Evolutionary conservation across 768 basidiomycete genomes (phyloP).

Genomic region (Amyloporia xantha): DNA sequence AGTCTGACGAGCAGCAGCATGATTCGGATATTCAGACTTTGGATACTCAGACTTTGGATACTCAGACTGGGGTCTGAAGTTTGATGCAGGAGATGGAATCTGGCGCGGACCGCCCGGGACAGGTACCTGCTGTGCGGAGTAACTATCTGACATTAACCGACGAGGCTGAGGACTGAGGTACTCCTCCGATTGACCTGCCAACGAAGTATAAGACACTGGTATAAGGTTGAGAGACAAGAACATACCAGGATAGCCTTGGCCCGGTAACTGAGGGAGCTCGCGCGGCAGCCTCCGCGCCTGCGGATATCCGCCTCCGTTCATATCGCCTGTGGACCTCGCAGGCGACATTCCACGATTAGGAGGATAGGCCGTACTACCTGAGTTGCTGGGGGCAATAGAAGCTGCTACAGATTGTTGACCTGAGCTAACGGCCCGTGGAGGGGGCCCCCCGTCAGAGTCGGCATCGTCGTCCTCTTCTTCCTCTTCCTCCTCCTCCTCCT

Average conservation of each 20-base stretch:
- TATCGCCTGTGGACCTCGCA: constrained; percentile 13
- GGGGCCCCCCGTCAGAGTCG: constrained; percentile 51
- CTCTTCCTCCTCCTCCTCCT: constrained; percentile 75
- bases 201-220: background rate
- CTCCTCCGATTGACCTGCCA: constrained; percentile 24
- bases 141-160: constrained; percentile 49
- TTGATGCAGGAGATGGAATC: constrained; percentile 17
- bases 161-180: constrained; percentile 34
- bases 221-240: constrained; percentile 3
- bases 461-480: constrained; percentile 59
- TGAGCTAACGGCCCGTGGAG: constrained; percentile 8
- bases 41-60: too few relatives aligned
- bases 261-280: constrained; percentile 60
- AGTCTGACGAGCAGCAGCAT: constrained; percentile 43
- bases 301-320: constrained; percentile 11
- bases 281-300: constrained; percentile 41
- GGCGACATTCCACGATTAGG: constrained; percentile 9
- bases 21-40: background rate
- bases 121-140: constrained; percentile 43
- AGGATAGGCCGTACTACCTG: background rate
- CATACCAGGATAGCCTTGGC: constrained; percentile 29
- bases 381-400: constrained; percentile 1
- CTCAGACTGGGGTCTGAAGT: constrained; percentile 22
- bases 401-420: constrained; percentile 17
- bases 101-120: constrained; percentile 18